Conservation (phyloP, 2,329 filamentous ascomycete genomes). For the Chalaropsis thielavioides region DNA sequence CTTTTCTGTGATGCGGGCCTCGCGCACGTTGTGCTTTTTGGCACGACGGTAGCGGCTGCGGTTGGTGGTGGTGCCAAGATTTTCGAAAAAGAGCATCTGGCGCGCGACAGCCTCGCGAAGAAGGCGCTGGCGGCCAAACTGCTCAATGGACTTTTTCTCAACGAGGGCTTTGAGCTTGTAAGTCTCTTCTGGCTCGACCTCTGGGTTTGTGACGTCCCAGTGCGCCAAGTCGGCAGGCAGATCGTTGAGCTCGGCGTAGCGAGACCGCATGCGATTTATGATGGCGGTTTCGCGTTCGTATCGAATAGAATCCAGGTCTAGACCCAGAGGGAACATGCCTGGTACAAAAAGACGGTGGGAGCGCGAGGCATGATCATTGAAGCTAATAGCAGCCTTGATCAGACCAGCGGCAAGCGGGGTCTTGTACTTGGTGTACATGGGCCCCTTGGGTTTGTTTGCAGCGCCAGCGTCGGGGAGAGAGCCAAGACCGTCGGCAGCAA, state of each 20-base stretch:
- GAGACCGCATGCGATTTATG: conserved; percentile 76
- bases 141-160: conserved; percentile 78
- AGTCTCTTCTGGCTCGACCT: conserved; percentile 57
- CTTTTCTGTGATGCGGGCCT: conserved; percentile 95
- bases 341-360: conserved; percentile 69
- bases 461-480: conserved; percentile 23
- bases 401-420: conserved; percentile 50
- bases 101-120: conserved; percentile 76
- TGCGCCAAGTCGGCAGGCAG: conserved; percentile 74
- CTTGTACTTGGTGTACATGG: conserved; percentile 57
- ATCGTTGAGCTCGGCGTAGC: conserved; percentile 70
- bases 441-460: conserved; percentile 28
- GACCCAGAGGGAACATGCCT: conserved; percentile 73
- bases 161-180: conserved; percentile 83
- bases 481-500: conserved; percentile 24
- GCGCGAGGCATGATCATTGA: conserved; percentile 62
- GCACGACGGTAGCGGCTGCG: conserved; percentile 77
- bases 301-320: conserved; percentile 73
- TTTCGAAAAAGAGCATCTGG: conserved; percentile 91
- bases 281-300: conserved; percentile 78
- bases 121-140: conserved; percentile 78
- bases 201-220: conserved; percentile 64
- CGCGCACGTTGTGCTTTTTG: conserved; percentile 93
- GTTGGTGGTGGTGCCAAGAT: conserved; percentile 93
- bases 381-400: conserved; percentile 50